Evolutionary conservation across 768 basidiomycete genomes (phyloP).

Genomic region (Asterophora parasitica): DNA sequence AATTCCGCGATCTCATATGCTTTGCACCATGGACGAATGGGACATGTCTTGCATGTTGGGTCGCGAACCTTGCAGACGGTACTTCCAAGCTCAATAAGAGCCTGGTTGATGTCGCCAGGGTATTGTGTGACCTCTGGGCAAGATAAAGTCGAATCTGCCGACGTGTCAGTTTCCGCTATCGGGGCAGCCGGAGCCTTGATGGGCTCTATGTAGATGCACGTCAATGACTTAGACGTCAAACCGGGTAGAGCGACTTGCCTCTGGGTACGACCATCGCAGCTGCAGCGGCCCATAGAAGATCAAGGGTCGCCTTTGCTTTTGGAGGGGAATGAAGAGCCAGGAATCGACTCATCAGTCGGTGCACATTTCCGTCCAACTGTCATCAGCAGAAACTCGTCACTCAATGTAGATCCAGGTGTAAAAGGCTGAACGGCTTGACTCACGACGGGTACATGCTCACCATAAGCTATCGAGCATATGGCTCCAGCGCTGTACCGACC

Average conservation of each 20-base stretch:
- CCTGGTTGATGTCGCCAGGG: constrained; percentile 88
- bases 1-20: constrained; percentile 40
- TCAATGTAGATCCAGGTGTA: not conserved
- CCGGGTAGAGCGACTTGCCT: constrained; percentile 12
- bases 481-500: constrained; percentile 87
- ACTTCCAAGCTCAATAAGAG: constrained; percentile 91
- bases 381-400: constrained; percentile 4
- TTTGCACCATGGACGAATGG: constrained; percentile 61
- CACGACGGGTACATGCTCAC: constrained; percentile 78
- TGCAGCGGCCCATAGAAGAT: constrained; percentile 81
- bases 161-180: constrained; percentile 13
- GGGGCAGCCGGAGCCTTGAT: not conserved
- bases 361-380: constrained; percentile 88
- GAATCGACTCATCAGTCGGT: constrained; percentile 77
- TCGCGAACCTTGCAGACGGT: constrained; percentile 87
- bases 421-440: constrained; percentile 26
- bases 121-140: constrained; percentile 26
- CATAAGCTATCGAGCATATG: constrained; percentile 85
- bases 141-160: not conserved
- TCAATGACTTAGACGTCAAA: not conserved
- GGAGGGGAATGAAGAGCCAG: constrained; percentile 79
- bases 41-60: constrained; percentile 71
- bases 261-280: constrained; percentile 51
- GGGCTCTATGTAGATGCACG: not conserved
- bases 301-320: constrained; percentile 72